Percentiles rank a stretch among this genome's conserved stretches.
Evolutionary conservation across 495 filamentous ascomycete species (phyloP).

Genomic region (Talaromyces stipitatus): DNA sequence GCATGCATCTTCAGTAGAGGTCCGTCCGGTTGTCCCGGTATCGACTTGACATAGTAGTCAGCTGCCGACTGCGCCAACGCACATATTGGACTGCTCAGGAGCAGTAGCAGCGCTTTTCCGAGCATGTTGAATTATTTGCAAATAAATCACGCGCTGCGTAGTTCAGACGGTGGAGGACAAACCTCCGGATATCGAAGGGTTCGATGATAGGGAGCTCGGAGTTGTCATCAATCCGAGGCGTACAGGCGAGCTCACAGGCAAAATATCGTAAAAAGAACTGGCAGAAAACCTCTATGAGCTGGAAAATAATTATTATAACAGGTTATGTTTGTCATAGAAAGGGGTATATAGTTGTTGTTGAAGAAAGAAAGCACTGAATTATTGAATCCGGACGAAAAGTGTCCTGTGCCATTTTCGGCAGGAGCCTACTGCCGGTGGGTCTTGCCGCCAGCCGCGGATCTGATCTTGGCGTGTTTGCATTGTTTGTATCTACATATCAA

Average conservation of each 20-base stretch:
- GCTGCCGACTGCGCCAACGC: slow-evolving; percentile 52
- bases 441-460: not conserved
- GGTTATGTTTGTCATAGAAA: too few relatives aligned
- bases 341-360: too few relatives aligned
- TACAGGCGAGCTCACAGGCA: too few relatives aligned
- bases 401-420: not conserved
- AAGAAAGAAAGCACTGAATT: too few relatives aligned
- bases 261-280: too few relatives aligned
- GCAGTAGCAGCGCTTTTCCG: not conserved
- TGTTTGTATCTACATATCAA: not conserved
- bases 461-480: not conserved
- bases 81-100: slow-evolving; percentile 3
- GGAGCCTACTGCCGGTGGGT: not conserved
- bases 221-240: not conserved
- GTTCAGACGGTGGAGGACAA: not conserved
- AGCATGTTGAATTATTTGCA: not conserved
- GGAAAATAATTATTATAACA: too few relatives aligned
- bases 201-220: not conserved
- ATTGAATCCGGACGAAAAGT: not conserved
- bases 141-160: not conserved
- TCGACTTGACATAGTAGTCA: slow-evolving; percentile 79
- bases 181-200: not conserved
- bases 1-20: slow-evolving; percentile 94
- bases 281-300: too few relatives aligned
- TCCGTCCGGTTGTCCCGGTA: slow-evolving; percentile 80